A percentile compares a stretch with the other conserved stretches of the same genome.
Evolutionary conservation across 352 stramenopile genomes (phyloP).

Genomic region (Globisporangium rhizosaccharum): DNA sequence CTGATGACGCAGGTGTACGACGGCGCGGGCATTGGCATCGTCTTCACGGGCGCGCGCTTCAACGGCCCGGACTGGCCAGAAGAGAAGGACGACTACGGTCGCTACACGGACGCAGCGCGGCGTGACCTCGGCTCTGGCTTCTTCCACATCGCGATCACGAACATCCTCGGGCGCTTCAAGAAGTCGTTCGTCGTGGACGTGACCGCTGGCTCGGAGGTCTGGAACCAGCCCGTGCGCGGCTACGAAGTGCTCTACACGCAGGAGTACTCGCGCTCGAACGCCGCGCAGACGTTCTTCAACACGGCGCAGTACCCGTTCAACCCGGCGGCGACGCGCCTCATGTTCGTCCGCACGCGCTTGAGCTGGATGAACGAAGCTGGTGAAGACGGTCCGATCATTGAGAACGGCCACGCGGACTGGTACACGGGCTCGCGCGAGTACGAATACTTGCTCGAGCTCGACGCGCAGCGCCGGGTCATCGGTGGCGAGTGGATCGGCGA

Average conservation of each 20-base stretch:
- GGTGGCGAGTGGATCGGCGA: slow-evolving; percentile 17
- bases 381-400: slow-evolving; percentile 11
- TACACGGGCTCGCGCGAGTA: slow-evolving; percentile 11
- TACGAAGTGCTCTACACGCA: slow-evolving; percentile 26
- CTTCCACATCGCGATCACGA: slow-evolving; percentile 16
- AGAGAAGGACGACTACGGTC: slow-evolving; percentile 10
- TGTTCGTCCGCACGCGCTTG: slow-evolving; percentile 37
- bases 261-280: slow-evolving; percentile 26
- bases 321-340: slow-evolving; percentile 26
- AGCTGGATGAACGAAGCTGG: slow-evolving; percentile 30
- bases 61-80: slow-evolving; percentile 6
- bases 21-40: neutral
- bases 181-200: slow-evolving; percentile 11
- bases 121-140: slow-evolving; percentile 12
- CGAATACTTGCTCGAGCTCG: slow-evolving; percentile 16
- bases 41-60: slow-evolving; percentile 15
- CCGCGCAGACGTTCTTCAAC: slow-evolving; percentile 32
- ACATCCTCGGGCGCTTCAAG: slow-evolving; percentile 8
- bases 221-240: slow-evolving; percentile 57
- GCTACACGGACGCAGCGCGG: slow-evolving; percentile 1
- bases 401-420: slow-evolving; percentile 2
- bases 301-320: slow-evolving; percentile 52
- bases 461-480: slow-evolving; percentile 11
- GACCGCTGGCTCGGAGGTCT: slow-evolving; percentile 22
- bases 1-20: slow-evolving; percentile 15